Evolutionary conservation across 108 stramenopile genomes (phyloP), one percentile per base, ranked within the genome.

Genomic region (Cyclotella sp.): DNA sequence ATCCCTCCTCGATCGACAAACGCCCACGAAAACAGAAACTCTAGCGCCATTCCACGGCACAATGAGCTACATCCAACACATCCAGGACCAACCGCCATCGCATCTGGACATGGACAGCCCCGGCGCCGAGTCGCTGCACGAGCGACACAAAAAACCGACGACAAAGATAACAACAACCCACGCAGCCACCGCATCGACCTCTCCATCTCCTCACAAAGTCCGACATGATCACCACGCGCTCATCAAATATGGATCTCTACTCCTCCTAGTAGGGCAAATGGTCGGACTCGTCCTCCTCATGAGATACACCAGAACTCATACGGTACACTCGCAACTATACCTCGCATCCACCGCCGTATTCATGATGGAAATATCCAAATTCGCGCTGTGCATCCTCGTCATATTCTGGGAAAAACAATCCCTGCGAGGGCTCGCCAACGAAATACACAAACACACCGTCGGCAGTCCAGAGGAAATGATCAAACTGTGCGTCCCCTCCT

Each of bases 401-500:
- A 88, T 95, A 62, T 83, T 87, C 63, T 79, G 76, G 28, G 91
- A 94, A 85, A 47, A 63, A 16, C 58, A 63, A 7, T 76, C 84
- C 6, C 24, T 77, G 8, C 22, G 18, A 40, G 70, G 47, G 8
- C 64, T 81, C 1, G 29, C 27, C n/a, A 19, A 27, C 13, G 78
- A 81, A 73, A 60, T 82, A 16, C 63, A 81, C 29, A 52, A 41
- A 42, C 79, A 85, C 72, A 46, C 70, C 8, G 76, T 68, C 49
- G 77, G 76, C 22, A 80, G 84, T 45, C 95, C 95, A n/a, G 34
- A 78, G 13, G 98, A 98, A 86, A 74, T 98, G 67, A 42, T 93
- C 51, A 97, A 96, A 71, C 91, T 99, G 9, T 92, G 90, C 70
- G 91, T 99, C n/a, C 99, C 98, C 18, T 97, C 96, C 40, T 82